Conservation (phyloP, 2,329 filamentous ascomycete species). For the Fusarium sp. region DNA sequence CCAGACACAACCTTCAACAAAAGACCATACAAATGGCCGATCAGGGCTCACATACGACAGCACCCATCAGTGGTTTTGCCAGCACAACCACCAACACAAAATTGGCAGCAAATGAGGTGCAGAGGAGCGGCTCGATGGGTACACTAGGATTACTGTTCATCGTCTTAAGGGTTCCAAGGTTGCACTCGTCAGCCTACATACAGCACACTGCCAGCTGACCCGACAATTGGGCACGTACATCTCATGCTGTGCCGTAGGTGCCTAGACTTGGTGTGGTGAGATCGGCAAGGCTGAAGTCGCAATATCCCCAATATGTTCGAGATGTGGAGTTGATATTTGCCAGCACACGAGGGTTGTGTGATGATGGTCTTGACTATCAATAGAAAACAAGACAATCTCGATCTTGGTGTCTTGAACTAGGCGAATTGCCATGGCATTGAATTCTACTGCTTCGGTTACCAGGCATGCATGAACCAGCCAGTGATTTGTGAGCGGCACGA, state of each 20-base stretch:
- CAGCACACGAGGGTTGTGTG: conserved; percentile 13
- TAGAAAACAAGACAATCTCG: conserved; percentile 28
- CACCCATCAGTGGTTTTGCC: conserved; percentile 30
- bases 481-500: background rate
- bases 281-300: conserved; percentile 33
- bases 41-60: conserved; percentile 11
- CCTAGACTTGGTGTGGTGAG: conserved; percentile 32
- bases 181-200: conserved; percentile 39
- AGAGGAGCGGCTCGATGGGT: conserved; percentile 5
- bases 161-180: conserved; percentile 7
- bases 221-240: conserved; percentile 9
- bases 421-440: conserved; percentile 8
- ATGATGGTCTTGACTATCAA: background rate
- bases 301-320: conserved; percentile 9
- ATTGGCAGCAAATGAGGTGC: conserved; percentile 17
- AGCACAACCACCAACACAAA: conserved; percentile 25
- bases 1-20: conserved; percentile 6
- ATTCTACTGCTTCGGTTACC: background rate
- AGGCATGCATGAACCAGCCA: conserved; percentile 11
- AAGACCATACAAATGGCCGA: conserved; percentile 15
- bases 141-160: background rate
- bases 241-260: conserved; percentile 20
- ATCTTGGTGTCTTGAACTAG: conserved; percentile 3
- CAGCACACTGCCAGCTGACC: conserved; percentile 37
- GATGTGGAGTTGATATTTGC: conserved; percentile 18